Evolutionary conservation across 1,139 yeast genomes (phyloP), one percentile per base, ranked within the genome.

Genomic region (Blastobotrys persicus): DNA sequence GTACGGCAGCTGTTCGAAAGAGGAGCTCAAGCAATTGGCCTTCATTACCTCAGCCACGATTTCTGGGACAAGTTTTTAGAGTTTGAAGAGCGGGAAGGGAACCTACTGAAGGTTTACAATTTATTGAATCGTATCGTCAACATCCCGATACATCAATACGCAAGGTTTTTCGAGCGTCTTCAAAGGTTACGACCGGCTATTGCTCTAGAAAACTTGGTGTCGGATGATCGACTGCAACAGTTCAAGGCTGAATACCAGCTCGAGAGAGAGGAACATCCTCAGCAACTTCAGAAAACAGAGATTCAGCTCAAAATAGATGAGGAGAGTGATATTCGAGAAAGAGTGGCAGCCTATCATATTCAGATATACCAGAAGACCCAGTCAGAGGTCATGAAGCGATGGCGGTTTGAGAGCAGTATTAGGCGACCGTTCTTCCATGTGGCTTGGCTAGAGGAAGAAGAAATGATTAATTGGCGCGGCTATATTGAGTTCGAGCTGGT

Each of bases 91-190:
- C 59, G 51, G 14, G 49, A 51, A 17, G 56, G 72, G 59, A 59
- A 65, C 53, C 52, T 69, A 12, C 74, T 74, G 50, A 75, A 51
- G 54, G 70, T 42, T 62, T 68, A 68, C 48, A 60, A 65, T 40
- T 57, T 88, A 11, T 67, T 89, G 34, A 71, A 89, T 48, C 73
- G 82, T 41, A 69, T 85, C 7, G 65, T 87, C 7, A 88, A 83
- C 56, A 70, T 86, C 1, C 98, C 98, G 0, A 58, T 85, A 31
- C 88, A 88, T 66, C 88, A 88, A 58, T 89, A 81, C 65, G 78
- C 86, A 12, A 74, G 78, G 51, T 82, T 81, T 60, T 73, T 65
- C 52, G 71, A 69, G 38, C 54, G 55, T 51, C 47, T 60, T 66
- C 34, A 62, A 9, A 51, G 46, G n/a, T 31, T 58, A 16, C 59